Base-by-base conservation (phyloP, 2,329 filamentous ascomycete species). In the Didymella pomorum region DNA sequence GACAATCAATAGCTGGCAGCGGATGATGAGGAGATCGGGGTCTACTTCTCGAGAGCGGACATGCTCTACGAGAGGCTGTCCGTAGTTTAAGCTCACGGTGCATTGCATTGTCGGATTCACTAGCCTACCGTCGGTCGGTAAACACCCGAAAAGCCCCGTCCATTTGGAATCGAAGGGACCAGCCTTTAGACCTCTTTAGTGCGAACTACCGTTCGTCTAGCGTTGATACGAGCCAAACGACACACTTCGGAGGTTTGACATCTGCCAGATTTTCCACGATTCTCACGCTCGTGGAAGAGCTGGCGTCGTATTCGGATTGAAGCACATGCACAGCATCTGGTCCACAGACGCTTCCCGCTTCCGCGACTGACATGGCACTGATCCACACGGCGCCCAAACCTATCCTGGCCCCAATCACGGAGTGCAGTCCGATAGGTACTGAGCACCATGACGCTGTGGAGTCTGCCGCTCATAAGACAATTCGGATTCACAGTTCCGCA, bases 371-470 rank as follows among this genome's bases (percentile, higher is more conserved):
- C 50, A 58, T 39, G 50, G 56, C 50, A 53, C 45, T 53, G 50
- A 53, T 58, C 56, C 56, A 58, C 50, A 50, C 39, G 50, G 56
- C 56, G 56, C 50, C 50, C 56, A 53, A 53, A 53, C 50, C 46
- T 39, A 53, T 26, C 39, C 45, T 53, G 45, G 56, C 45, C 39
- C 49, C 50, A 53, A 58, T 58, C 56, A 58, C 56, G 56, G 56
- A 58, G 56, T 20, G 39, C 31, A 58, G 28, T 58, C 56, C 56
- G 56, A 58, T 58, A 58, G 56, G 56, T 53, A 46, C 31, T 45
- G 47, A 50, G 56, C 56, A 58, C 20, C 56, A 53, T 58, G 56
- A 53, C 56, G 45, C 56, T 58, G 25, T 58, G 56, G 56, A 46
- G 44, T 53, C 49, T 33, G 37, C 50, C 49, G 56, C 50, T 53